Base-by-base conservation (phyloP, 202 grass and related monocot species). In the Eragrostis tef region DNA sequence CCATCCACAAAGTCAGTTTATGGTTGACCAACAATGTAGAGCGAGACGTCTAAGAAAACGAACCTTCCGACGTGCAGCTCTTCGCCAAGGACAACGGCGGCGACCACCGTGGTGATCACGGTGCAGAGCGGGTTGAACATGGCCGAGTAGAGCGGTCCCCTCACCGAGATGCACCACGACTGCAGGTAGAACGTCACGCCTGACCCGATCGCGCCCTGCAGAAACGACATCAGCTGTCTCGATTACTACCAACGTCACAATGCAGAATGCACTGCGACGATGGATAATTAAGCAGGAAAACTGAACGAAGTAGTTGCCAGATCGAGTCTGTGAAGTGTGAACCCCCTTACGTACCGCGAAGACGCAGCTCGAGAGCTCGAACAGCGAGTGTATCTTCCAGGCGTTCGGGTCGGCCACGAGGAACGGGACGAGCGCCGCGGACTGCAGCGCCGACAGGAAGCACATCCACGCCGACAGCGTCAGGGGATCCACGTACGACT, bases 121-220 rank as follows among this genome's bases (percentile, higher is more conserved):
- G 93, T 89, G 46, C 52, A 77, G 39, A 96, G 90, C 5, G 93
- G 90, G 70, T 84, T 93, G 85, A 96, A 96, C 88, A 93, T 88
- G 49, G 88, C 90, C 9, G 93, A 88, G 87, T 86, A 96, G 17
- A 96, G 83, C 44, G 93, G 93, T 1, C 93, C 90, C 62, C 65
- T 80, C 29, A 85, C 64, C 2, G 93, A 76, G 75, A 93, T 87
- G 82, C 77, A 80, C 93, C 93, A 96, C 15, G 90, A 92, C 83
- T 96, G 93, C 39, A 96, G 88, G 86, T 81, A 96, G 80, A 88
- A 93, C 8, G 73, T 85, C 50, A 93, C 88, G 70, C 83, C 83
- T 7, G 93, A 93, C 71, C 90, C 88, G 19, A 87, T 58, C 34
- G 52, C 81, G 1, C 93, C 93, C 93, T 93, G 78, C 77, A 78